Base-by-base conservation (phyloP, 2,329 filamentous ascomycete genomes). In the Cadophora sp. region DNA sequence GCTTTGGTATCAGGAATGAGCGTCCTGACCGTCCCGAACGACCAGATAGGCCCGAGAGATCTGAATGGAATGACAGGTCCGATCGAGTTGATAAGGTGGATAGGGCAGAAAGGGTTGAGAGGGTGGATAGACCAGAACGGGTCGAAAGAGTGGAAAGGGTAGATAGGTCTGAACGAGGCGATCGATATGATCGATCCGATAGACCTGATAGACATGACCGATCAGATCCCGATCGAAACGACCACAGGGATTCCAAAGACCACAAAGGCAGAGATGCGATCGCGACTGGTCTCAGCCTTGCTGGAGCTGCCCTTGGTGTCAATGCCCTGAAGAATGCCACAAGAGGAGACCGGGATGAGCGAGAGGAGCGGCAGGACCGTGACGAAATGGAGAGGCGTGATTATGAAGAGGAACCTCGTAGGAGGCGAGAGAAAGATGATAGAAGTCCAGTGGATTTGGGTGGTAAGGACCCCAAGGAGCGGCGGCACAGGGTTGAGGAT, bases 261-360 rank as follows among this genome's bases (percentile, higher is more conserved):
- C 69, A 73, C 48, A 74, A 73, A 50, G 69, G 72, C 4, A 67
- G 73, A 66, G 76, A 78, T 67, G 72, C 71, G 16, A 59, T 76
- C 18, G 72, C 76, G 20, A 71, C 75, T 13, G 74, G 76, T 30
- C 68, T 78, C 24, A 74, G 76, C 60, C 66, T 77, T 65, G 76
- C 76, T 50, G 74, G 73, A 33, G 74, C 73, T n/a, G 75, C 76
- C 39, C 64, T 78, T 24, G 73, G 76, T 18, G 56, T 77, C 14
- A 73, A 71, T 63, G 74, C 76, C 14, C 62, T 74, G 41, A 77
- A 76, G 65, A 75, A 74, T 48, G 66, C 66, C 4, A 55, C 62
- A 33, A 62, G 71, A 33, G 72, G 71, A n/a, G 60, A 72, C 18
- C 55, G 65, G 20, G 74, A 74, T 24, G 69, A 73, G n/a, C 68